A percentile compares a stretch with the other conserved stretches of the same genome.
Conservation (phyloP, 305 asterid genomes). For the Fraxinus latifolia region DNA sequence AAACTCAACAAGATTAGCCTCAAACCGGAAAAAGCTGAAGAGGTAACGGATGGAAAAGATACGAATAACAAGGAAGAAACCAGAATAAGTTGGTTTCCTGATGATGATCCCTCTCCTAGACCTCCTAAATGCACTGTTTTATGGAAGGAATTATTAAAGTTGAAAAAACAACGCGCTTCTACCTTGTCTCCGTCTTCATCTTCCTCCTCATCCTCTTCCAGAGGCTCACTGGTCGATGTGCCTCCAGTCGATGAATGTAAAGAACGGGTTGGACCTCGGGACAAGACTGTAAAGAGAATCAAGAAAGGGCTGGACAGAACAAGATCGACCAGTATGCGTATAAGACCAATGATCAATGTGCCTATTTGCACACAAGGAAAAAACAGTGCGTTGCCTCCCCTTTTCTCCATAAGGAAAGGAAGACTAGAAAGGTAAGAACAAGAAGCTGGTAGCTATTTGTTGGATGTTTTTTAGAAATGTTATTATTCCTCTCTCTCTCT, state of each 20-base stretch:
- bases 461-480: slow-evolving; percentile 27
- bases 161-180: slow-evolving; percentile 62
- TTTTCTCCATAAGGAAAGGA: slow-evolving; percentile 50
- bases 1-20: slow-evolving; percentile 47
- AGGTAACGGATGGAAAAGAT: slow-evolving; percentile 2
- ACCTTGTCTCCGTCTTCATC: slow-evolving; percentile 60
- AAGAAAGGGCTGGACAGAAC: slow-evolving; percentile 73
- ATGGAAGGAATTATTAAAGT: slow-evolving; percentile 73
- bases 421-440: slow-evolving; percentile 35
- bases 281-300: slow-evolving; percentile 39
- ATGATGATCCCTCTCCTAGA: slow-evolving; percentile 92
- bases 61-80: slow-evolving; percentile 33
- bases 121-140: slow-evolving; percentile 88
- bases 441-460: neutral
- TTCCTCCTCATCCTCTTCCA: slow-evolving; percentile 38
- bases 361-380: slow-evolving; percentile 57
- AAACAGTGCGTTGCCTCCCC: slow-evolving; percentile 44
- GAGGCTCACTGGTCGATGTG: slow-evolving; percentile 25
- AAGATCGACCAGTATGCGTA: slow-evolving; percentile 54
- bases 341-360: slow-evolving; percentile 67
- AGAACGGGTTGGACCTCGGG: slow-evolving; percentile 28
- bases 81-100: slow-evolving; percentile 71
- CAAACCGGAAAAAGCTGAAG: slow-evolving; percentile 35
- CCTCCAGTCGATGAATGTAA: slow-evolving; percentile 28
- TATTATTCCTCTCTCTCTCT: neutral